Conservation (phyloP, 345 rosid species). For the Streptanthus diversifolius region DNA sequence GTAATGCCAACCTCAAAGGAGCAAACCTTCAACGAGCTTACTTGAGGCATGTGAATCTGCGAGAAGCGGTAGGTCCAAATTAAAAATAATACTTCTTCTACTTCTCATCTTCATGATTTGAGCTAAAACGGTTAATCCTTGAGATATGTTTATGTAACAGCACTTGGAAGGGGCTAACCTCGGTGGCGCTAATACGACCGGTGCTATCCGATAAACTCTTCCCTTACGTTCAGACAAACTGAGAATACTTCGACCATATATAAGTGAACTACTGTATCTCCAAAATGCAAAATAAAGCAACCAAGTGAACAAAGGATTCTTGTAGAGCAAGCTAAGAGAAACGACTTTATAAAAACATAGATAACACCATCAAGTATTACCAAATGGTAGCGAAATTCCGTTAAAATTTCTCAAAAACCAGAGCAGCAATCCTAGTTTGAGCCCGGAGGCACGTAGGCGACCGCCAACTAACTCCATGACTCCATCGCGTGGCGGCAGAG, state of each 20-base stretch:
- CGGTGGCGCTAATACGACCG: conserved; percentile 83
- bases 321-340: background rate
- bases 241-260: background rate
- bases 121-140: background rate
- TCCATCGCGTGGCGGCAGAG: too few species aligned
- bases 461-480: too few species aligned
- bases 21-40: conserved; percentile 96
- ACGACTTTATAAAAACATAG: background rate
- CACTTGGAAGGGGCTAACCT: conserved; percentile 81
- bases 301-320: background rate
- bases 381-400: too few species aligned
- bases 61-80: conserved; percentile 68
- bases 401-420: too few species aligned
- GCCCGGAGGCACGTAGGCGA: too few species aligned
- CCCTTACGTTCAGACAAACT: conserved; percentile 2
- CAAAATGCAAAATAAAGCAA: background rate
- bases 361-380: too few species aligned
- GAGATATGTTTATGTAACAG: conserved; percentile 38
- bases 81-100: background rate
- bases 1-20: conserved; percentile 74
- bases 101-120: background rate
- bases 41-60: conserved; percentile 78
- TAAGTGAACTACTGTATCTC: background rate
- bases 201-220: conserved; percentile 54
- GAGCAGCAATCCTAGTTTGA: too few species aligned